Conservation (phyloP, 768 basidiomycete genomes). For the Clitopilus passeckerianus region DNA sequence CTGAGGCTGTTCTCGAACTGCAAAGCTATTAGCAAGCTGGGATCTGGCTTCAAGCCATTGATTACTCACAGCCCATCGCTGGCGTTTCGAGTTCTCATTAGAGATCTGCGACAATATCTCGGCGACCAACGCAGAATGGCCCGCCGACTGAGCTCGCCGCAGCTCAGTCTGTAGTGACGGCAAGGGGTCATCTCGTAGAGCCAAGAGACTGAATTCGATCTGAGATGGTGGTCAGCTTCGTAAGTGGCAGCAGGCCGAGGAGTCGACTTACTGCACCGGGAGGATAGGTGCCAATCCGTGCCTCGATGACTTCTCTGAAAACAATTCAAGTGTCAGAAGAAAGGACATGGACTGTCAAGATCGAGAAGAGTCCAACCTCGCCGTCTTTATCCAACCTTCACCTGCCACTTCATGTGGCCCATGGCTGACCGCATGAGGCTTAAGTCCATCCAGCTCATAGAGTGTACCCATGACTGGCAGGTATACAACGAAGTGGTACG, state of each 20-base stretch:
- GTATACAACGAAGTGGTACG: slow-evolving; percentile 97
- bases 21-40: slow-evolving; percentile 2
- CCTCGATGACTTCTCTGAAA: slow-evolving; percentile 75
- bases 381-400: slow-evolving; percentile 81
- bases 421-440: slow-evolving; percentile 74
- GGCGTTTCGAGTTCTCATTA: slow-evolving; percentile 70
- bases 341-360: neutral
- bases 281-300: slow-evolving; percentile 88
- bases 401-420: slow-evolving; percentile 61
- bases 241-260: neutral
- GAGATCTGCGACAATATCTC: slow-evolving; percentile 53
- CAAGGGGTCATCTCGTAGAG: slow-evolving; percentile 78
- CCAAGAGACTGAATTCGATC: slow-evolving; percentile 92
- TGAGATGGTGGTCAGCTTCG: slow-evolving; percentile 19
- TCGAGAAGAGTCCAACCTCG: slow-evolving; percentile 47
- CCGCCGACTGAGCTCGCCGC: slow-evolving; percentile 36
- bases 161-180: slow-evolving; percentile 62
- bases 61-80: slow-evolving; percentile 74
- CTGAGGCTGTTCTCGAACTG: slow-evolving; percentile 88
- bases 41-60: slow-evolving; percentile 3
- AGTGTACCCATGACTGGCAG: slow-evolving; percentile 77
- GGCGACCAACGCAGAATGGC: slow-evolving; percentile 37
- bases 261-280: slow-evolving; percentile 68
- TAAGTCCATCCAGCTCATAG: slow-evolving; percentile 93
- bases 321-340: neutral